These are phyloP conservation scores for Uronychia binucleata DNA, from an alignment of 73 alveolate genomes.

Conservation along the genomic window DNA sequence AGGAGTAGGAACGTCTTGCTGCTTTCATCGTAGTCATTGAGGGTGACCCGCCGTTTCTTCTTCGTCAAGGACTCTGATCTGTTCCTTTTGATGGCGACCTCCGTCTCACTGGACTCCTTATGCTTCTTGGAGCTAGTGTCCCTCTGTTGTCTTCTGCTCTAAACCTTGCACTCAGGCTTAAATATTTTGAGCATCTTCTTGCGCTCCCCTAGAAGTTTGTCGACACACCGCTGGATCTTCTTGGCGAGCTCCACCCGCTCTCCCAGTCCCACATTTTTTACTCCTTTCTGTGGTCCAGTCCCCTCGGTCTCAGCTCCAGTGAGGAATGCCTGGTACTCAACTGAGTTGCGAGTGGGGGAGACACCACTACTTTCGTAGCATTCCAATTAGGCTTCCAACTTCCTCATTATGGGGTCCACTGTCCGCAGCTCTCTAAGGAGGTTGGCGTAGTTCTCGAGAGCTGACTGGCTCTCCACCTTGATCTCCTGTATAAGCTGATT, in stretches of 20 bases:
- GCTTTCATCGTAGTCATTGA: neutral
- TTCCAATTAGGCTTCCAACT: too few species aligned
- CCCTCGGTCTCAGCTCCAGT: too few species aligned
- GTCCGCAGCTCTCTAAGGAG: neutral
- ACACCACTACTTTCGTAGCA: too few species aligned
- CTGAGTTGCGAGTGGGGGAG: too few species aligned
- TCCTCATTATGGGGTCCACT: neutral
- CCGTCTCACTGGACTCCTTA: neutral
- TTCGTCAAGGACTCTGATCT: neutral
- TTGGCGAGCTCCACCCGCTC: neutral
- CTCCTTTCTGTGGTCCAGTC: neutral
- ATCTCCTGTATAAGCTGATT: neutral
- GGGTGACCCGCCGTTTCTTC: neutral
- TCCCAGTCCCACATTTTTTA: neutral
- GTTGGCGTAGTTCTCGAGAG: neutral
- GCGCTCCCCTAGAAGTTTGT: neutral
- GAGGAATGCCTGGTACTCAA: too few species aligned
- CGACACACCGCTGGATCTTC: neutral
- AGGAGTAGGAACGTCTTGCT: neutral
- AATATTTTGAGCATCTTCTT: neutral
- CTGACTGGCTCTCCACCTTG: neutral
- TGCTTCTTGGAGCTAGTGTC: neutral
- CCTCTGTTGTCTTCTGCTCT: neutral
- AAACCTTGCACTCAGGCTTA: neutral
- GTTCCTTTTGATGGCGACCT: neutral